Base-by-base conservation (phyloP, 2,329 filamentous ascomycete species). In the Epicoccum nigrum region DNA sequence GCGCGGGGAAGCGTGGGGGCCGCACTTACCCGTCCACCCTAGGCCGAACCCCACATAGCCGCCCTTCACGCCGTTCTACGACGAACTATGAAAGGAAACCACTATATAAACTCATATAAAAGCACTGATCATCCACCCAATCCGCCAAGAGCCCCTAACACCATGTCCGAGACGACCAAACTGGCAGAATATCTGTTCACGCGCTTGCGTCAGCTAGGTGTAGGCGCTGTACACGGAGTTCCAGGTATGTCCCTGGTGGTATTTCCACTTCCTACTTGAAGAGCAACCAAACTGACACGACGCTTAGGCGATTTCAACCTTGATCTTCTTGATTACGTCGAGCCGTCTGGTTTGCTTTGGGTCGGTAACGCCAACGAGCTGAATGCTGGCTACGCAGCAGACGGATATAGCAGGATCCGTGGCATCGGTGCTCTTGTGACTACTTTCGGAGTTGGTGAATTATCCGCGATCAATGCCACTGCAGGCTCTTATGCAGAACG, bases 401-500 rank as follows among this genome's bases (percentile, higher is more conserved):
- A 84, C 54, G 81, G 79, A 6, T 84, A 84, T 57, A 76, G 79
- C 3, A 71, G 81, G 13, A 74, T 81, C 53, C 80, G 79, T 47
- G 78, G 79, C 1, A 85, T 90, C 27, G 81, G 82, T 4, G 87
- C 87, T 23, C 73, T 92, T 39, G 74, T 92, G 59, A 92, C 88
- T 32, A 90, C 88, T 1, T 91, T 91, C 56, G 89, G 88, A 44
- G 87, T 91, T 4, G 88, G 79, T 7, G 80, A 82, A 61, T 67
- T 81, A n/a, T 90, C 87, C 2, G 86, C 87, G 40, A 78, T 90
- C 64, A 90, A 90, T 63, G 88, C 85, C 32, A 73, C 90, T 45
- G 88, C 87, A 2, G 89, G 88, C n/a, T 83, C 87, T 34, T 90
- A 83, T 73, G 86, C 86, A 1, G 89, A 92, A 71, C 82, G 83